Evolutionary conservation across 225 moss, liverwort and hornwort genomes (phyloP), one percentile per base, ranked within the genome.

Genomic region (Lunularia cruciata): DNA sequence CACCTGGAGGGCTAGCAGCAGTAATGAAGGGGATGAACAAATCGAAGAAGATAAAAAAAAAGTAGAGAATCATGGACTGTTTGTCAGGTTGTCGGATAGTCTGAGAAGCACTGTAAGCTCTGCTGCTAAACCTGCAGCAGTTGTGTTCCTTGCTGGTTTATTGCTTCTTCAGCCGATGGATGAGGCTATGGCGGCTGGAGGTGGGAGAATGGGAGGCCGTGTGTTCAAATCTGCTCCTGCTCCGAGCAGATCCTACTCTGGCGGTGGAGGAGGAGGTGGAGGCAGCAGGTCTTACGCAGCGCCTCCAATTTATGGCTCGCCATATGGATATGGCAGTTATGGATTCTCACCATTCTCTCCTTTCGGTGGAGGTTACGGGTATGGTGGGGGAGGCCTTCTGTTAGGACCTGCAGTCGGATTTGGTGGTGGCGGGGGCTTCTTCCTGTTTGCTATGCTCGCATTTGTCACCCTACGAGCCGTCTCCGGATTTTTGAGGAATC

Each of bases 291-390:
- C 30, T 3, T 82, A 77, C 43, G 31, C 20, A 5, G 77, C 81
- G 5, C 81, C 81, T 67, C 81, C 81, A 4, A 51, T 76, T 51
- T 82, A 77, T 20, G 81, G 73, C 19, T 80, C 80, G 2, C 81
- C 81, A 6, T 74, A 63, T 9, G 81, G 81, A 22, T 60, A 15
- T 47, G 67, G 67, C 16, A 67, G 35, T 4, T 68, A 34, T 33
- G 69, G 69, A 1, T 69, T 57, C 32, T 69, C 69, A 39, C 69
- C 69, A 3, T 42, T 69, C 56, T 15, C 8, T 12, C 69, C 69
- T 1, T 55, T 38, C 15, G 67, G 67, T 33, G 69, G 77, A 18
- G 73, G 73, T 23, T 73, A 73, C 6, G 69, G 72, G 58, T 76
- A 75, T 67, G 70, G 70, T 34, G 73, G 77, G 7, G 76, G 67